Base-by-base conservation (phyloP, 192 early-diverging fungal genomes). In the Backusella sp. region DNA sequence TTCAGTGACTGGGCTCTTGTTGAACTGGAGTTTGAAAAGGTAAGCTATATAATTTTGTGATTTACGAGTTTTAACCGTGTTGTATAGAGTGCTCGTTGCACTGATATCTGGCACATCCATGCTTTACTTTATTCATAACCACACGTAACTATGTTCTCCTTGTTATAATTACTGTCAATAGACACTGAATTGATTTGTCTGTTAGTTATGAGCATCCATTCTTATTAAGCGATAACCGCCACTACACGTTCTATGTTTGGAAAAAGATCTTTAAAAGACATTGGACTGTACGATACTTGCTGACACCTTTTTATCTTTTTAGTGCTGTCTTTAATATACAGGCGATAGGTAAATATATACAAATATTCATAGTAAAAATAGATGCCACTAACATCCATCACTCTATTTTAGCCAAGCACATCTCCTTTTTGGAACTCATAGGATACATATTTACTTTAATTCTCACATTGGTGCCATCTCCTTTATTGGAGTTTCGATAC, bases 161-260 rank as follows among this genome's bases (percentile, higher is more conserved):
- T 15, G 4, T 44, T 15, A 44, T 44, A 44, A 44, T 44, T 15
- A 44, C 14, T 44, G 42, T 2, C 17, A 17, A 17, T 19, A 41
- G 12, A 44, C 14, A 44, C 7, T 66, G 62, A n/a, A 6, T 46
- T 39, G 44, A 35, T 3, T 4, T 32, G 15, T 21, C 19, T 32
- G 34, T 21, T 71, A 95, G 94, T 2, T 85, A 91, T 73, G 96
- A 95, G 79, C 97, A 99, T 76, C 95, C 96, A 56, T 99, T 97
- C 80, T 81, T 99, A 66, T 86, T 98, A 28, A 90, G 92, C 76
- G 97, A 99, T 79, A 99, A 99, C 80, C 88, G 97, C 36, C 97
- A 99, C 86, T 97, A 94, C 73, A 89, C 94, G 6, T 99, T 99
- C 79, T 99, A 99, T 80, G 44, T 99, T 39, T 98, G 96, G 95